Evolutionary conservation across 768 basidiomycete genomes (phyloP), one percentile per base, ranked within the genome.

Genomic region (Flagelloscypha sp.): DNA sequence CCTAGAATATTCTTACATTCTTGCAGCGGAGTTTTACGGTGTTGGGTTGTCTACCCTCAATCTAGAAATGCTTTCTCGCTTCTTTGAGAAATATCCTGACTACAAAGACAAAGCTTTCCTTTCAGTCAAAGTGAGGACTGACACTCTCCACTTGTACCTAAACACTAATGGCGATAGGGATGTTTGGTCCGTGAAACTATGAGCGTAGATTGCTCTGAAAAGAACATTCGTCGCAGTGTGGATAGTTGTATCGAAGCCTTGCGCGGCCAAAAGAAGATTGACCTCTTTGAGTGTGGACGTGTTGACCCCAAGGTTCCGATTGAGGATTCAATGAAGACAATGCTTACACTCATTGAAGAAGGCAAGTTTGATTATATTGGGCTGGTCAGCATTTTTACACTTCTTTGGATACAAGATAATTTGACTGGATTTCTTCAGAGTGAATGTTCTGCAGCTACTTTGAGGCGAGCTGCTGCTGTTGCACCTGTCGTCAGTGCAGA

Each of bases 361-460:
- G 74, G 74, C 7, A 59, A 68, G 39, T 68, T 76, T 48, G 60
- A 66, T 43, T 62, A 74, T 45, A 75, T 79, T 36, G 72, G 73
- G 4, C 42, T 79, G 40, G 55, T 65, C 30, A 43, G 48, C 30
- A 56, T 51, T 7, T 59, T 80, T n/a, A 54, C 53, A 16, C 58
- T 48, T 4, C 48, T 78, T 20, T 53, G 65, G 33, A 53, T 68
- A 17, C 74, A 76, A 42, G 75, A 75, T 11, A 59, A 68, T 38
- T 69, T 72, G 47, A 54, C 59, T 41, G 58, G 70, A 46, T 71
- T 76, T 37, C 68, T 68, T 2, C 25, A 74, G 56, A 68, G 65
- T 1, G 76, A 79, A 47, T 61, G 64, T 41, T 54, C 56, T 15
- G 68, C 61, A 1, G 55, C 45, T 6, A 68, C 69, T 13, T 31